Conservation (phyloP, 257 asterid species). For the Solanum clarkiae region DNA sequence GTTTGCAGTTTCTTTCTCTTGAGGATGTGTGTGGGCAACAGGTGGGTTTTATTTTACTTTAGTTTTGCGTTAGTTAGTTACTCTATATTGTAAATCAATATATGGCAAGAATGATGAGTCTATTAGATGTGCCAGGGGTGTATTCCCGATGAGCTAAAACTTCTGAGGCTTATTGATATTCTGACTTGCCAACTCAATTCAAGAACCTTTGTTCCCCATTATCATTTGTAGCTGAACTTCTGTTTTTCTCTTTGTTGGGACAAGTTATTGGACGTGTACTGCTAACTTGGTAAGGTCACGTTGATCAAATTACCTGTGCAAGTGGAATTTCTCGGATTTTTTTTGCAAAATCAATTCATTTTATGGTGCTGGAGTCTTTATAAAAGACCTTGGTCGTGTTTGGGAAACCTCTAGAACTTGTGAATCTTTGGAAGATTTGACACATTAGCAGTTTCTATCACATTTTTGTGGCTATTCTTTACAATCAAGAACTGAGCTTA, state of each 20-base stretch:
- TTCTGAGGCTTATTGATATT: background rate
- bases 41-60: background rate
- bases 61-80: background rate
- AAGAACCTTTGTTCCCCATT: background rate
- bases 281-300: background rate
- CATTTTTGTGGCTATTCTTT: background rate
- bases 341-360: background rate
- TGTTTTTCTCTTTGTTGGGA: background rate
- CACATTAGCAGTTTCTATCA: background rate
- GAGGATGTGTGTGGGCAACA: background rate
- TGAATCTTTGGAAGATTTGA: background rate
- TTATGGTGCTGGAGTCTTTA: background rate
- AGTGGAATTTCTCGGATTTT: background rate
- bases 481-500: background rate
- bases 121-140: background rate
- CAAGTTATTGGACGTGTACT: background rate
- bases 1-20: background rate
- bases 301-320: background rate
- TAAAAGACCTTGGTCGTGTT: too few relatives aligned
- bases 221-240: background rate
- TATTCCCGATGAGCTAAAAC: background rate
- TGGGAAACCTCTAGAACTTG: too few relatives aligned
- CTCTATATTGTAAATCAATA: background rate
- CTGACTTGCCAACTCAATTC: background rate
- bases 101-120: background rate